phyloP scores from a whole-genome alignment of 1,139 yeast genomes.

The Zygotorulaspora mrakii region DNA sequence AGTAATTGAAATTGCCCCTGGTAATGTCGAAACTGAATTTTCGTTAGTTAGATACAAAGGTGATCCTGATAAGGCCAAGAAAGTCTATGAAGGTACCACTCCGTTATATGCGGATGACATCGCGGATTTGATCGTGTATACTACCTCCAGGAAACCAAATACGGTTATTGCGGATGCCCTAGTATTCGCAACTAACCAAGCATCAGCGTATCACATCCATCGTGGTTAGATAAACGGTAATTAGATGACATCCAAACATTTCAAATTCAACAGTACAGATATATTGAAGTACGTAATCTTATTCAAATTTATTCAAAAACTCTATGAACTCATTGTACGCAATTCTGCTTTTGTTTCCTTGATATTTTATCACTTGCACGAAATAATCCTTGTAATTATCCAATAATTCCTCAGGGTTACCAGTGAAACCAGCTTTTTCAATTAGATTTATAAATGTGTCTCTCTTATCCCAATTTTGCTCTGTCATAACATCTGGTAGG shows the following conservation, averaged over 20 bases:
- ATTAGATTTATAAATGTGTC: constrained; percentile 71
- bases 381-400: constrained; percentile 30
- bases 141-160: constrained; percentile 64
- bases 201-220: constrained; percentile 61
- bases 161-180: constrained; percentile 76
- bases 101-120: constrained; percentile 76
- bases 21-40: constrained; percentile 85
- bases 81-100: constrained; percentile 66
- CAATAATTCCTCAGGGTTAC: constrained; percentile 19
- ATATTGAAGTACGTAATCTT: background rate
- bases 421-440: constrained; percentile 51
- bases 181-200: constrained; percentile 76
- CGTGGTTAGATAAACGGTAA: constrained; percentile 26
- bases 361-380: constrained; percentile 34
- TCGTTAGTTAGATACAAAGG: constrained; percentile 73
- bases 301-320: constrained; percentile 8
- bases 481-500: constrained; percentile 86
- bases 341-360: constrained; percentile 31
- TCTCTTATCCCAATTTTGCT: constrained; percentile 75
- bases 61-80: constrained; percentile 62
- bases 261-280: no score
- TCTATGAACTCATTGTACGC: constrained; percentile 24
- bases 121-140: constrained; percentile 76
- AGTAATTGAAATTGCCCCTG: constrained; percentile 83
- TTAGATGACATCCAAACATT: no score